phyloP scores from a whole-genome alignment of 352 stramenopile species.

The Pythium utonaiense region DNA sequence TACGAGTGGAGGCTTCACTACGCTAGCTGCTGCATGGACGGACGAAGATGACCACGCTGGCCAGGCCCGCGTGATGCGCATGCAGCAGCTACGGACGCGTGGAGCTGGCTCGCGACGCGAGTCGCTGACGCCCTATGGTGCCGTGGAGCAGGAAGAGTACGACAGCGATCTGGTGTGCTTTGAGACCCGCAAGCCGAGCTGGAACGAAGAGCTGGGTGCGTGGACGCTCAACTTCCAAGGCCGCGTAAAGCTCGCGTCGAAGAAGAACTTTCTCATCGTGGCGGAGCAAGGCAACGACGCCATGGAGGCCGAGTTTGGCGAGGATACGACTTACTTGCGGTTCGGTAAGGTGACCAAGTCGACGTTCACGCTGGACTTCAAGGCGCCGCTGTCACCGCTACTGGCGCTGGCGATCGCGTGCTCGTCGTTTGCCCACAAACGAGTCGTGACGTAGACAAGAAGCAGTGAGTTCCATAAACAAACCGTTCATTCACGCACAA shows the following conservation, averaged over 20 bases:
- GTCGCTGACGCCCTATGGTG: conserved; percentile 50
- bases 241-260: conserved; percentile 70
- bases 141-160: conserved; percentile 70
- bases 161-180: conserved; percentile 76
- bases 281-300: conserved; percentile 48
- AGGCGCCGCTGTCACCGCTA: conserved; percentile 65
- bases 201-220: conserved; percentile 76
- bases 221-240: conserved; percentile 88
- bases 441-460: conserved; percentile 80
- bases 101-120: conserved; percentile 17
- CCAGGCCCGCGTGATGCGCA: conserved; percentile 31
- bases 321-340: conserved; percentile 50
- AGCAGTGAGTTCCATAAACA: no score
- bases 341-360: conserved; percentile 82
- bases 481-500: no score
- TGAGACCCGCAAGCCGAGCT: conserved; percentile 78
- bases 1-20: conserved; percentile 2
- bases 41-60: conserved; percentile 53
- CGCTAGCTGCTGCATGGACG: conserved; percentile 32
- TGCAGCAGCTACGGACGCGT: conserved; percentile 29
- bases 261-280: conserved; percentile 89
- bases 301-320: conserved; percentile 47
- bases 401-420: conserved; percentile 78
- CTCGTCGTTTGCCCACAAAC: conserved; percentile 85
- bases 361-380: conserved; percentile 79